These are phyloP conservation scores for Glomus cerebriforme DNA, from an alignment of 192 early-diverging fungal genomes.

Conservation along the genomic window DNA sequence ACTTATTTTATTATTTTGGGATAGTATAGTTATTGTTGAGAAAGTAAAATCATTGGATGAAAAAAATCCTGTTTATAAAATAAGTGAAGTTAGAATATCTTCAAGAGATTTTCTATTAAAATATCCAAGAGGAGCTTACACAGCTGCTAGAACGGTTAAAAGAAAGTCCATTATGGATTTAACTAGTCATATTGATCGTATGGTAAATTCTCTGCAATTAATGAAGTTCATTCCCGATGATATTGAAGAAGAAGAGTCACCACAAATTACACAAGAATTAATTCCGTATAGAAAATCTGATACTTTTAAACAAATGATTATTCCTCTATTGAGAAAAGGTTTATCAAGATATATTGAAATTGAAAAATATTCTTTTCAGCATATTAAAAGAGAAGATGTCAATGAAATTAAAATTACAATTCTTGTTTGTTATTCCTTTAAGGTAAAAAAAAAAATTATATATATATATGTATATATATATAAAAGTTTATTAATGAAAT, in stretches of 20 bases:
- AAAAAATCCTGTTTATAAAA: background rate
- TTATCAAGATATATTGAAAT: conserved; percentile 51
- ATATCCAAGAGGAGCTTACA: conserved; percentile 54
- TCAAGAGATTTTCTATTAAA: background rate
- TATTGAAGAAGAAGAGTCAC: conserved; percentile 16
- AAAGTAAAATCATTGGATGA: background rate
- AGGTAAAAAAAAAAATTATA: too few relatives aligned
- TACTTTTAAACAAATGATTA: conserved; percentile 34
- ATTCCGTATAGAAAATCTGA: conserved; percentile 40
- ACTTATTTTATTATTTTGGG: conserved; percentile 2
- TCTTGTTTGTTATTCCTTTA: conserved; percentile 53
- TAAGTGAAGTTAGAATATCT: background rate
- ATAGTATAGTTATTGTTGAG: background rate
- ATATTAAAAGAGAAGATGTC: conserved; percentile 25
- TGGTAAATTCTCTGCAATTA: conserved; percentile 50
- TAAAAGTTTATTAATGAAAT: too few relatives aligned
- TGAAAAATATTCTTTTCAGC: conserved; percentile 9
- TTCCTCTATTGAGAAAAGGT: conserved; percentile 47
- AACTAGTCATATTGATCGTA: conserved; percentile 50
- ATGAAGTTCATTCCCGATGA: conserved; percentile 44
- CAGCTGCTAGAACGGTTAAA: conserved; percentile 61
- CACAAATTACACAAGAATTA: conserved; percentile 33
- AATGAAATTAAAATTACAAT: conserved; percentile 59
- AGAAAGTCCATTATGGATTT: conserved; percentile 58
- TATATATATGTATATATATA: too few relatives aligned